Evolutionary conservation across 352 stramenopile genomes (phyloP), one percentile per base, ranked within the genome.

Genomic region (Globisporangium yorkense): DNA sequence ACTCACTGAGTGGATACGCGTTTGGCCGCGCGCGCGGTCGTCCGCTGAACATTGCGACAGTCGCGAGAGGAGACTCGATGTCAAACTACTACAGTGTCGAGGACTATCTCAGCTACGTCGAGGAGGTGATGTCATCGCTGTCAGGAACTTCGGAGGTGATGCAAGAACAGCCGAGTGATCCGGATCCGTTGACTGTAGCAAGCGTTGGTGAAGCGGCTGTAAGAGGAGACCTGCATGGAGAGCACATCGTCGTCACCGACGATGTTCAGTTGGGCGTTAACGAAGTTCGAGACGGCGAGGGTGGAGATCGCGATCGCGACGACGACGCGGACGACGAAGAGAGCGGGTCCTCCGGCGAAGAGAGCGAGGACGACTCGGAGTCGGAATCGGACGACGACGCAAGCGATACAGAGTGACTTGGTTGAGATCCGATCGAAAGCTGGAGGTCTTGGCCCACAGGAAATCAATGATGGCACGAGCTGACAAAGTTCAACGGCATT

Each of bases 81-180:
- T 62, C 50, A 3, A 63, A 66, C 16, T 87, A 79, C 65, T 87
- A 84, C 55, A 72, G 66, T 40, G 66, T 89, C 2, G 63, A 82
- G 29, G 81, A 91, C 59, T 91, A 84, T 63, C 50, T 91, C 40
- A 73, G 71, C 54, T 87, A 83, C 44, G 64, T 83, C 21, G 81
- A 87, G 15, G 56, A 63, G 13, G 37, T 33, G 1, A 54, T 66
- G 10, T 45, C 56, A 5, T 53, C 33, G 33, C 9, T n/a, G 20
- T 31, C n/a, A 8, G 10, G 1, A 12, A 12, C 37, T 5, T 49
- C n/a, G 12, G 39, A 27, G 27, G 3, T 13, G 15, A 35, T 35
- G 3, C 15, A 20, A 24, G 31, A 39, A 37, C 15, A 33, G 8
- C 4, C 27, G 7, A 16, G 4, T 3, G 40, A 58, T 29, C 31